These are phyloP conservation scores for Funneliformis geosporum DNA, from an alignment of 192 early-diverging fungal genomes.

Conservation along the genomic window DNA sequence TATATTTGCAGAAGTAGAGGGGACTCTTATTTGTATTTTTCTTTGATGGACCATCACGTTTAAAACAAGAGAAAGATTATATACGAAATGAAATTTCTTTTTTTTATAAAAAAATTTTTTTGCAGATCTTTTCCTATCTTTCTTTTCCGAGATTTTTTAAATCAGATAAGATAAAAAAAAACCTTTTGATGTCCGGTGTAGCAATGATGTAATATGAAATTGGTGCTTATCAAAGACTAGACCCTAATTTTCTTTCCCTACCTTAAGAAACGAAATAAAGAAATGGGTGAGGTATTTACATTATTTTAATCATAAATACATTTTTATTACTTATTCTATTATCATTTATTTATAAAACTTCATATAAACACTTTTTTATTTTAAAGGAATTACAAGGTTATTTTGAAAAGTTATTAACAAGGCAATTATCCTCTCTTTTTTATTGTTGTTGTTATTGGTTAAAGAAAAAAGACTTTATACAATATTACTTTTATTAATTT, in stretches of 20 bases:
- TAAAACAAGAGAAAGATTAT: not conserved
- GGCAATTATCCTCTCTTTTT: not conserved
- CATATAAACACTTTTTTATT: not conserved
- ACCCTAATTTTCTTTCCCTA: not conserved
- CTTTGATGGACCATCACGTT: slow-evolving; percentile 22
- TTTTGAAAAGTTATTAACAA: slow-evolving; percentile 25
- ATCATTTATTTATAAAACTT: not conserved
- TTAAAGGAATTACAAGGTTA: slow-evolving; percentile 28
- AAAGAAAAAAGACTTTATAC: not conserved
- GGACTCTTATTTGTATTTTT: slow-evolving; percentile 76
- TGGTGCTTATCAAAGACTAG: not conserved
- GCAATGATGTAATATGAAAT: not conserved
- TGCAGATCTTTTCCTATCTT: no score
- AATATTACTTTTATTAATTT: not conserved
- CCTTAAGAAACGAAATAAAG: not conserved
- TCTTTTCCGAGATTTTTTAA: not conserved
- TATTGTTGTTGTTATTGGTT: slow-evolving; percentile 31
- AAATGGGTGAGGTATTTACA: slow-evolving; percentile 12
- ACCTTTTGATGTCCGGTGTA: not conserved
- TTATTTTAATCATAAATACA: not conserved
- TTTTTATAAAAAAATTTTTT: not conserved
- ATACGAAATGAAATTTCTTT: no score
- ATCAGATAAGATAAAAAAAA: not conserved
- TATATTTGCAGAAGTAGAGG: slow-evolving; percentile 96
- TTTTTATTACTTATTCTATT: not conserved